Evolutionary conservation across 352 stramenopile genomes (phyloP).

Genomic region (Globisporangium solare): DNA sequence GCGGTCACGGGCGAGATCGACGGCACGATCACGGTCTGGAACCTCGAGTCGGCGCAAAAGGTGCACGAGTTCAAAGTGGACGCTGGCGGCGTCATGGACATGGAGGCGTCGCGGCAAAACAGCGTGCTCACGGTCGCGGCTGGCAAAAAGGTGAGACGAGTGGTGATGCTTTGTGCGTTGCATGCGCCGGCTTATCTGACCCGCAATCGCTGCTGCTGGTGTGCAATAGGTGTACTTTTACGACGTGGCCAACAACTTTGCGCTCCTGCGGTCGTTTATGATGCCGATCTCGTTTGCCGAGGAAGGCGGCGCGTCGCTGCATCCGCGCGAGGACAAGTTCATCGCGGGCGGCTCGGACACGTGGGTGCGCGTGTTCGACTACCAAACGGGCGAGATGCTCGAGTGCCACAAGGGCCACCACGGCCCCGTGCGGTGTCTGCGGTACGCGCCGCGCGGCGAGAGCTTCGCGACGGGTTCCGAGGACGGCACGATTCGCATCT

Average conservation of each 20-base stretch:
- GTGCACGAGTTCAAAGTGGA: constrained; percentile 57
- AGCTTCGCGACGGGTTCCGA: constrained; percentile 96
- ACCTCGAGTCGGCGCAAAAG: constrained; percentile 45
- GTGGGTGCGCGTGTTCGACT: constrained; percentile 97
- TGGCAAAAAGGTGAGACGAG: constrained; percentile 89
- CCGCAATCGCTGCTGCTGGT: neutral
- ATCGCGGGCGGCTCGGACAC: constrained; percentile 93
- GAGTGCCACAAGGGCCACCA: constrained; percentile 98
- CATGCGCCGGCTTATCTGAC: constrained; percentile 1
- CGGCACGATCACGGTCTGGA: constrained; percentile 66
- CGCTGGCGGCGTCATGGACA: constrained; percentile 75
- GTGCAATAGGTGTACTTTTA: constrained; percentile 92
- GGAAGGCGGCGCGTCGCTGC: constrained; percentile 87
- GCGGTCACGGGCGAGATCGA: constrained; percentile 73
- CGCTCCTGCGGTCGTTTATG: constrained; percentile 60
- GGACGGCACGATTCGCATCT: constrained; percentile 98
- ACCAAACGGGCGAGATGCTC: constrained; percentile 85
- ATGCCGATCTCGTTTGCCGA: constrained; percentile 91
- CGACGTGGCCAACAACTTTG: constrained; percentile 66
- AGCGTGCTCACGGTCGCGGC: constrained; percentile 88
- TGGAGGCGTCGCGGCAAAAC: constrained; percentile 67
- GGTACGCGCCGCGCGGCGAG: constrained; percentile 91
- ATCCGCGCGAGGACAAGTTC: constrained; percentile 81
- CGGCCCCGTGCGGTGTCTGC: constrained; percentile 95
- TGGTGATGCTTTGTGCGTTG: constrained; percentile 1